These are phyloP conservation scores for Suillus spraguei DNA, from an alignment of 768 basidiomycete genomes.

Conservation along the genomic window DNA sequence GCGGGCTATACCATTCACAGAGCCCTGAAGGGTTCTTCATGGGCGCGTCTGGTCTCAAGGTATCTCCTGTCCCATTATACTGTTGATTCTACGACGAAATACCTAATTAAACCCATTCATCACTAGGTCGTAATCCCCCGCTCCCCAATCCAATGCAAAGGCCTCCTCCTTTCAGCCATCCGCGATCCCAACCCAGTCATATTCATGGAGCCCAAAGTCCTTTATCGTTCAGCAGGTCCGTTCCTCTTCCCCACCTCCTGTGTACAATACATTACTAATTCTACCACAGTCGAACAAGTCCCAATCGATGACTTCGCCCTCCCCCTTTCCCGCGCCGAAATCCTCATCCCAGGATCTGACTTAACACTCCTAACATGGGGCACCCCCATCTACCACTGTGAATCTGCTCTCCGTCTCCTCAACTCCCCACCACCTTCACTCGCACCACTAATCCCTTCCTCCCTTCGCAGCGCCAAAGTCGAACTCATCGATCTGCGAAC, in stretches of 20 bases:
- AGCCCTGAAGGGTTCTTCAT: constrained; percentile 95
- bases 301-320: constrained; percentile 85
- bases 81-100: not conserved
- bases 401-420: constrained; percentile 78
- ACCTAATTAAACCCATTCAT: not conserved
- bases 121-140: constrained; percentile 82
- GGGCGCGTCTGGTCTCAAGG: constrained; percentile 89
- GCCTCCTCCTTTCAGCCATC: constrained; percentile 80
- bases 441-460: constrained; percentile 62
- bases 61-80: constrained; percentile 25
- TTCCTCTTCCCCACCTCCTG: not conserved
- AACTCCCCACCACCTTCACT: constrained; percentile 64
- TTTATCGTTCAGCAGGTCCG: constrained; percentile 86
- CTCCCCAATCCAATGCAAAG: constrained; percentile 95
- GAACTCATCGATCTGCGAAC: constrained; percentile 92
- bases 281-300: constrained; percentile 78
- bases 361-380: constrained; percentile 93
- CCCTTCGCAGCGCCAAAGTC: constrained; percentile 68
- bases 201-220: constrained; percentile 93
- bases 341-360: constrained; percentile 72
- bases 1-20: constrained; percentile 93
- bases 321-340: constrained; percentile 83
- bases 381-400: constrained; percentile 91
- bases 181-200: constrained; percentile 93
- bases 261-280: constrained; percentile 12